Evolutionary conservation across 2,329 filamentous ascomycete genomes (phyloP).

Genomic region (Laburnicola sp.): DNA sequence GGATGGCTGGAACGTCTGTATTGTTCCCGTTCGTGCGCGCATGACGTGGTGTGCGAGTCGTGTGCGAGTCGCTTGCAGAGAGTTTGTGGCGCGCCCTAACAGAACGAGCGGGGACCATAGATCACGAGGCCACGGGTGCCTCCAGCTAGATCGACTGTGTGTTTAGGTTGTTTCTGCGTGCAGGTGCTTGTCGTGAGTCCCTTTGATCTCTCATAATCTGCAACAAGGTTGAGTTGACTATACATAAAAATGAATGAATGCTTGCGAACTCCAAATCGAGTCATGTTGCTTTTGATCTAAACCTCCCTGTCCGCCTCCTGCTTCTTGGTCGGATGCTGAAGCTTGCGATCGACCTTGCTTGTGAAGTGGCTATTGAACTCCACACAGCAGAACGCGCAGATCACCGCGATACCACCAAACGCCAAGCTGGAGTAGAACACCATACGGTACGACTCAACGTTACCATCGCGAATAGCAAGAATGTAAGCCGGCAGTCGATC

Average conservation of each 20-base stretch:
- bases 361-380: constrained; percentile 23
- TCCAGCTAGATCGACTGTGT: neutral
- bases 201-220: too few species aligned
- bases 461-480: constrained; percentile 17
- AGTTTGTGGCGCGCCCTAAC: constrained; percentile 31
- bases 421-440: constrained; percentile 22
- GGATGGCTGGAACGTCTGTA: constrained; percentile 15
- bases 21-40: constrained; percentile 22
- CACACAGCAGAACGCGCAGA: constrained; percentile 20
- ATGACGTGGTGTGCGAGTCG: constrained; percentile 28
- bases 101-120: constrained; percentile 29
- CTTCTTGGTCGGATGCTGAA: constrained; percentile 11
- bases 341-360: constrained; percentile 12
- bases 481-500: constrained; percentile 13
- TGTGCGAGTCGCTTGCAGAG: constrained; percentile 22
- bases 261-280: too few species aligned
- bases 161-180: neutral
- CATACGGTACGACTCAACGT: constrained; percentile 21
- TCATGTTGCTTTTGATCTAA: neutral
- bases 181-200: too few species aligned
- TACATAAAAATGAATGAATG: too few species aligned
- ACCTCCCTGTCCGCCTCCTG: constrained; percentile 1
- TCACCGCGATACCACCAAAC: constrained; percentile 20
- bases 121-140: constrained; percentile 1
- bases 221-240: too few species aligned